Evolutionary conservation across 306 rosid species (phyloP).

Genomic region (Cyamopsis tetragonoloba): DNA sequence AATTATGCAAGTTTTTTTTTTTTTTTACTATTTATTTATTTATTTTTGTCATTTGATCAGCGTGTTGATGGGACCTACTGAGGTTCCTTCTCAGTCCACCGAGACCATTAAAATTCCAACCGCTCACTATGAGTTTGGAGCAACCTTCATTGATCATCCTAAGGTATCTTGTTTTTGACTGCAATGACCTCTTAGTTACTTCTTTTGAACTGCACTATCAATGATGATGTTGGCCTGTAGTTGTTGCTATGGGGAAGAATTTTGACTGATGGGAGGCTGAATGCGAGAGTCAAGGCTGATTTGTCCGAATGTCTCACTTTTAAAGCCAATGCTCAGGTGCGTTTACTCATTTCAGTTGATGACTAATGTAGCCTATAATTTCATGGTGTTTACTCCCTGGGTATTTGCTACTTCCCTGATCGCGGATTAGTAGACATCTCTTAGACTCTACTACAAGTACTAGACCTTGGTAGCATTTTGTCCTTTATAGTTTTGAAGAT

Average conservation of each 20-base stretch:
- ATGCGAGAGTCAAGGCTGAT: slow-evolving; percentile 82
- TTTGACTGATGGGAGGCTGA: slow-evolving; percentile 89
- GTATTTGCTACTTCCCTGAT: neutral
- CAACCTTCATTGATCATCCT: slow-evolving; percentile 93
- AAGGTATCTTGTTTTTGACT: slow-evolving; percentile 39
- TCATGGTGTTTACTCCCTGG: neutral
- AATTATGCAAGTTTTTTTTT: neutral
- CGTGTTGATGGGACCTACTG: slow-evolving; percentile 86
- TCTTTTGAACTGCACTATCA: neutral
- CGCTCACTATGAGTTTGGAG: slow-evolving; percentile 90
- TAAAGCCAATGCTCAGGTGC: slow-evolving; percentile 95
- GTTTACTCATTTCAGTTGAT: neutral
- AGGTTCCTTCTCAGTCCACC: slow-evolving; percentile 82
- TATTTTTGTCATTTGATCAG: slow-evolving; percentile 34
- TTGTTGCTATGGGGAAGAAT: slow-evolving; percentile 90
- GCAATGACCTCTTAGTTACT: neutral
- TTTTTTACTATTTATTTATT: neutral
- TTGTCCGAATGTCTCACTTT: slow-evolving; percentile 67
- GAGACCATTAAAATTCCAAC: slow-evolving; percentile 88
- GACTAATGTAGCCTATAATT: neutral
- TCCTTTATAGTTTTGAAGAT: neutral
- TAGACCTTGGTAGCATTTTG: neutral
- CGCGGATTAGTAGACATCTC: slow-evolving; percentile 1
- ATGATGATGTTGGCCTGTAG: slow-evolving; percentile 32
- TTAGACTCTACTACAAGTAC: neutral